Conservation (phyloP, 192 early-diverging fungal species). For the Phlyctochytrium planicorne region DNA sequence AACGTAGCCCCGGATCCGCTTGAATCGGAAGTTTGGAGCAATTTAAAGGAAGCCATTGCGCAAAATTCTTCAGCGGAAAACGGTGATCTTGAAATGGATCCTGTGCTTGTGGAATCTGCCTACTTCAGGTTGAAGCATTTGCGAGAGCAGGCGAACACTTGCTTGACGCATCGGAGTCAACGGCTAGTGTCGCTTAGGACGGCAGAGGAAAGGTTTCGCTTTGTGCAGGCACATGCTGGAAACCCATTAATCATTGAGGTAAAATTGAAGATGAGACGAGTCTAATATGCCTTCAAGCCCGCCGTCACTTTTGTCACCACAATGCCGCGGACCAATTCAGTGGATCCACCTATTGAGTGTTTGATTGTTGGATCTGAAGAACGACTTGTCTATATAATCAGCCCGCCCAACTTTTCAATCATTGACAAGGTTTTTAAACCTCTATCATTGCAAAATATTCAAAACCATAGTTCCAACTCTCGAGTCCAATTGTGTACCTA, state of each 20-base stretch:
- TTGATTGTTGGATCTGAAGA: slow-evolving; percentile 23
- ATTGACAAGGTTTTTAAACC: slow-evolving; percentile 13
- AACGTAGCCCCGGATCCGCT: slow-evolving; percentile 7
- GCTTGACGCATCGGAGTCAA: background rate
- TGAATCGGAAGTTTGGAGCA: slow-evolving; percentile 16
- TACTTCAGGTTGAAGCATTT: background rate
- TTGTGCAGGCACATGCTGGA: too few species aligned
- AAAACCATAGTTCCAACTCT: background rate
- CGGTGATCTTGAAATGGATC: slow-evolving; percentile 3
- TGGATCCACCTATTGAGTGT: background rate
- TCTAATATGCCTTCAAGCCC: slow-evolving; percentile 5
- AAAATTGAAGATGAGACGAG: too few species aligned
- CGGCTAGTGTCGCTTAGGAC: background rate
- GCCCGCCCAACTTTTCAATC: slow-evolving; percentile 21
- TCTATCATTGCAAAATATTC: background rate
- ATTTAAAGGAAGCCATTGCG: slow-evolving; percentile 3
- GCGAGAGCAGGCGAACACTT: background rate
- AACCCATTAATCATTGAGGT: too few species aligned
- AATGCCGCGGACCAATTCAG: slow-evolving; percentile 5
- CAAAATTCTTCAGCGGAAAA: background rate
- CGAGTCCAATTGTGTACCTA: slow-evolving; percentile 3
- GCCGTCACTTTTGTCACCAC: slow-evolving; percentile 18
- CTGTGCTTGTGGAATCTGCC: background rate
- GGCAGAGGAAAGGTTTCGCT: too few species aligned
- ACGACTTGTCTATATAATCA: slow-evolving; percentile 16